Percentiles rank a stretch among this genome's conserved stretches.
Conservation (phyloP, 805 yeast species). For the Barnettozyma botsteinii region DNA sequence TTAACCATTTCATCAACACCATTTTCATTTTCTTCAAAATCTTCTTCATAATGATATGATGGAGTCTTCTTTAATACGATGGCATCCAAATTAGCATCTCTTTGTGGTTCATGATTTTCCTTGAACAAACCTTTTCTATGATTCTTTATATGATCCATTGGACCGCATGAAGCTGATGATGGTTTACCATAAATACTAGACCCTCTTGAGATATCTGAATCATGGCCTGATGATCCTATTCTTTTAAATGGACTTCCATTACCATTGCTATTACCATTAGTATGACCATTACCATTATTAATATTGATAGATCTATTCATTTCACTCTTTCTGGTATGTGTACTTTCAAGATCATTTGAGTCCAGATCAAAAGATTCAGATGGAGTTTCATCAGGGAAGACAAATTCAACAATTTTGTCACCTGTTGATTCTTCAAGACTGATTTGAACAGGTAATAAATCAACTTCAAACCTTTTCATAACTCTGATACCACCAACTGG, state of each 20-base stretch:
- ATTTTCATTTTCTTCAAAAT: conserved; percentile 15
- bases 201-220: neutral
- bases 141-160: neutral
- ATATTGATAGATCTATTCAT: no score
- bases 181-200: no score
- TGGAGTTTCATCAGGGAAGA: conserved; percentile 50
- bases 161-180: neutral
- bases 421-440: conserved; percentile 72
- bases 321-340: no score
- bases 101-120: neutral
- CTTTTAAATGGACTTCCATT: no score
- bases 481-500: conserved; percentile 92
- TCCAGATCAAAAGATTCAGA: neutral
- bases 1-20: conserved; percentile 61
- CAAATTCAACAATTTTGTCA: conserved; percentile 53
- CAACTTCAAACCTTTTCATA: conserved; percentile 55
- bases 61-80: conserved; percentile 1
- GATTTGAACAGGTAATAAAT: conserved; percentile 59
- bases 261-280: no score
- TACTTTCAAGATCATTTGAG: conserved; percentile 10
- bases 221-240: neutral
- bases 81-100: conserved; percentile 10
- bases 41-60: neutral
- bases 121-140: neutral
- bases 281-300: no score